These are phyloP conservation scores for Kodamaea hsintzibuensis DNA, from an alignment of 805 yeast species.

Conservation along the genomic window DNA sequence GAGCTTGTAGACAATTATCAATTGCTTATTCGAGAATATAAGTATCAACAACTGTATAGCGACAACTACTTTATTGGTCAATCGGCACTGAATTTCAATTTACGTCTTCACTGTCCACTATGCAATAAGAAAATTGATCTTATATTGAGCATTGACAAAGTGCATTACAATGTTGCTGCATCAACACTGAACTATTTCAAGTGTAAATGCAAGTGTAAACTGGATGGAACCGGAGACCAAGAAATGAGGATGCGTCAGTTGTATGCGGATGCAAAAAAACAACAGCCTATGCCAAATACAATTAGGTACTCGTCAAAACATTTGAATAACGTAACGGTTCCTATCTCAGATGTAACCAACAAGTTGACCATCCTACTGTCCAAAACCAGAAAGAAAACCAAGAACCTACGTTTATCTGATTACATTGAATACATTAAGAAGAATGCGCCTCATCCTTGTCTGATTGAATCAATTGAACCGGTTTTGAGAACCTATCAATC, in stretches of 20 bases:
- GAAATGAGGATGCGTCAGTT: not conserved
- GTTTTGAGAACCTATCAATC: slow-evolving; percentile 7
- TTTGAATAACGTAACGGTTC: not conserved
- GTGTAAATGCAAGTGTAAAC: slow-evolving; percentile 2
- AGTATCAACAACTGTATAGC: not conserved
- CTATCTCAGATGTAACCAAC: not conserved
- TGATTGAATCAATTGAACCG: not conserved
- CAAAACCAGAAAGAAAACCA: not conserved
- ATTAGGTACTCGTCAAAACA: slow-evolving; percentile 10
- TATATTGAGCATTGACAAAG: not conserved
- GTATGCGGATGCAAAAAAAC: not conserved
- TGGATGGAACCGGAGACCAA: slow-evolving; percentile 5
- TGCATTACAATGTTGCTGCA: not conserved
- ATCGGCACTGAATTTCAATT: not conserved
- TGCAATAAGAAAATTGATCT: not conserved
- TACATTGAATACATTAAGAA: not conserved
- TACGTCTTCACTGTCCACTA: not conserved
- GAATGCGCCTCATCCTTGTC: not conserved
- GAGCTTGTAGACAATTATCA: slow-evolving; percentile 2
- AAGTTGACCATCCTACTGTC: not conserved
- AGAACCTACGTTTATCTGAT: not conserved
- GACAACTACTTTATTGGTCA: not conserved
- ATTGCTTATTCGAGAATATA: slow-evolving; percentile 5
- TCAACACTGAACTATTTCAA: not conserved
- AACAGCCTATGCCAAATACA: slow-evolving; percentile 7